Conservation (phyloP, 2,329 filamentous ascomycete genomes). For the Colletotrichum aenigma region DNA sequence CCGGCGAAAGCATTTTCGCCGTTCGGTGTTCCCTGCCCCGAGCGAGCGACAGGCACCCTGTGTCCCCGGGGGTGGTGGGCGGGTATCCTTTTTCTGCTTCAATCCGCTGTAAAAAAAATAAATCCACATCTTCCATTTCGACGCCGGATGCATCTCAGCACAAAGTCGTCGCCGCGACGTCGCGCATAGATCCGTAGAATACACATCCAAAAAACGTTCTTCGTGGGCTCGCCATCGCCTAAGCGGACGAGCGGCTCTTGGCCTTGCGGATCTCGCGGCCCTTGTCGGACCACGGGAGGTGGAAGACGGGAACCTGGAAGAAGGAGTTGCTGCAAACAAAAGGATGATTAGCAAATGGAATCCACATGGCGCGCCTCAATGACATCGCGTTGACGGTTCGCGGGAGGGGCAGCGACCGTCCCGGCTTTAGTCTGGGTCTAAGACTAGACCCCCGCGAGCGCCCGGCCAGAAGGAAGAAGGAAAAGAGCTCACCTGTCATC, state of each 20-base stretch:
- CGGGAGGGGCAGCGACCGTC: background rate
- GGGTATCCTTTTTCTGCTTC: background rate
- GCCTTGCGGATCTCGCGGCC: constrained; percentile 61
- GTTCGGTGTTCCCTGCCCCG: background rate
- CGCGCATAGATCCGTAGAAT: background rate
- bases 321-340: constrained; percentile 70
- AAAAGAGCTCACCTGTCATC: constrained; percentile 64
- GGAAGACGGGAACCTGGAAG: constrained; percentile 89
- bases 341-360: constrained; percentile 26
- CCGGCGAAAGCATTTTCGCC: background rate
- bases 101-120: background rate
- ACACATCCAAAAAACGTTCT: background rate
- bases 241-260: constrained; percentile 49
- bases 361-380: background rate
- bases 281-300: constrained; percentile 93
- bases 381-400: background rate
- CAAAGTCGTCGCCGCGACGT: background rate
- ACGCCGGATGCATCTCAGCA: background rate
- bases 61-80: background rate
- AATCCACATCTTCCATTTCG: background rate
- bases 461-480: background rate
- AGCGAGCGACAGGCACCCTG: background rate
- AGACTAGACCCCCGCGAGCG: background rate
- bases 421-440: background rate
- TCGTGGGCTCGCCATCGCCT: background rate